Conservation (phyloP, 495 filamentous ascomycete genomes). For the Penicillium ucsense region DNA sequence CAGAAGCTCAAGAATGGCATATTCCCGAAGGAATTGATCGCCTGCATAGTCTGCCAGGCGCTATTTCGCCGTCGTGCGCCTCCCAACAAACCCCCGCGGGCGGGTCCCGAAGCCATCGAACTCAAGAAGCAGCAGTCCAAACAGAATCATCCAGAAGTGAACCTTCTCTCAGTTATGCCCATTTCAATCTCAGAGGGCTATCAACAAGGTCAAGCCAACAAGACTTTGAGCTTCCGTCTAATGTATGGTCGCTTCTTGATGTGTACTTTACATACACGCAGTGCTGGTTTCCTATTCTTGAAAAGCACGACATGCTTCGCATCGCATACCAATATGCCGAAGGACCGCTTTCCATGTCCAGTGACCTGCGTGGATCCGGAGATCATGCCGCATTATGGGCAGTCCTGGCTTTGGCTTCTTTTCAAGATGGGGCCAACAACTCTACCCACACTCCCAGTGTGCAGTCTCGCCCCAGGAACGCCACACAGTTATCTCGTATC, state of each 20-base stretch:
- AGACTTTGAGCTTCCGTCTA: conserved; percentile 29
- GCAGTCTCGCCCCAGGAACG: conserved; percentile 9
- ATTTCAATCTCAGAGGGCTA: too few relatives aligned
- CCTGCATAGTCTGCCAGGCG: conserved; percentile 14
- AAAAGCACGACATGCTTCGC: conserved; percentile 55
- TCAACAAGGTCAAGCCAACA: conserved; percentile 5
- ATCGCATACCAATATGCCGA: conserved; percentile 37
- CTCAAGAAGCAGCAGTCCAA: conserved; percentile 21
- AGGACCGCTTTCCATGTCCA: conserved; percentile 21
- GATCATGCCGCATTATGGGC: conserved; percentile 58
- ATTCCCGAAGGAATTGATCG: conserved; percentile 22
- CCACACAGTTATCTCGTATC: conserved; percentile 39
- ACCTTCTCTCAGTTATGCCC: too few relatives aligned
- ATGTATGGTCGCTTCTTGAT: conserved; percentile 52
- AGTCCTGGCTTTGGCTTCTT: conserved; percentile 42
- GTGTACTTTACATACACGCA: conserved; percentile 68
- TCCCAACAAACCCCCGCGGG: conserved; percentile 14
- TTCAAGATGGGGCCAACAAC: conserved; percentile 39
- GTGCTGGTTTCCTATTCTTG: conserved; percentile 63
- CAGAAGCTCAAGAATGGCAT: conserved; percentile 31
- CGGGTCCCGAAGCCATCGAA: conserved; percentile 7
- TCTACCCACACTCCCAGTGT: conserved; percentile 17
- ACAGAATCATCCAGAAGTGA: neutral
- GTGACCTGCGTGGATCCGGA: conserved; percentile 30
- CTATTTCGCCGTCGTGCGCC: conserved; percentile 23